These are phyloP conservation scores for Suhomyces prunicola DNA, from an alignment of 805 yeast species.

Conservation along the genomic window DNA sequence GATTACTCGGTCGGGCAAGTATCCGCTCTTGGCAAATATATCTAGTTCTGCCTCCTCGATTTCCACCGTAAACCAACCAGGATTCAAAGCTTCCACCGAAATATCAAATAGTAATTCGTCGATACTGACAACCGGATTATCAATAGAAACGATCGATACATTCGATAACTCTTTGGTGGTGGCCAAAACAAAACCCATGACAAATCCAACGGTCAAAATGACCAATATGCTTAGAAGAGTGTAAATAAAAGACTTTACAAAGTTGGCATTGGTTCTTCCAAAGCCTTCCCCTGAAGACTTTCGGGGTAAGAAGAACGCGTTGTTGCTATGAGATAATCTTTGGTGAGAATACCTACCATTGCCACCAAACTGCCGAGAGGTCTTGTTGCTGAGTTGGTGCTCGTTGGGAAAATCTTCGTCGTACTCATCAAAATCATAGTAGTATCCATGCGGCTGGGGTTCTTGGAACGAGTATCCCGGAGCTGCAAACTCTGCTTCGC, in stretches of 20 bases:
- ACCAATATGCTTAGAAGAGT: conserved; percentile 44
- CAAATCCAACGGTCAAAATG: conserved; percentile 69
- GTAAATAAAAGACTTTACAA: conserved; percentile 36
- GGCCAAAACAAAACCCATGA: conserved; percentile 80
- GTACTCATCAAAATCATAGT: conserved; percentile 40
- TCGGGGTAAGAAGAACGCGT: conserved; percentile 28
- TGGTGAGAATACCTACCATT: conserved; percentile 13
- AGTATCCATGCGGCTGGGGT: conserved; percentile 16
- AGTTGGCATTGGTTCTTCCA: conserved; percentile 13
- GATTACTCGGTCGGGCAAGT: conserved; percentile 23
- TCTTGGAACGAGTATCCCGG: conserved; percentile 29
- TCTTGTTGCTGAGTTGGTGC: conserved; percentile 5
- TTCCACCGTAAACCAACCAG: conserved; percentile 72
- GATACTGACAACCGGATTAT: conserved; percentile 71
- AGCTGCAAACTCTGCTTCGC: conserved; percentile 25
- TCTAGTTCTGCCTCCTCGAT: conserved; percentile 72
- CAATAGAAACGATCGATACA: conserved; percentile 58
- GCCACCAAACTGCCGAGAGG: conserved; percentile 5
- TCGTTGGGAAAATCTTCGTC: conserved; percentile 25
- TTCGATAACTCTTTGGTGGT: conserved; percentile 78
- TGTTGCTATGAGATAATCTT: conserved; percentile 19
- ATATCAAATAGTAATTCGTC: conserved; percentile 84
- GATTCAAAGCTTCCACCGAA: conserved; percentile 76
- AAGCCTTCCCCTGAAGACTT: conserved; percentile 19
- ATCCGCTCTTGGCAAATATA: conserved; percentile 73